Conservation (phyloP, 495 filamentous ascomycete species). For the Penicillium dipodomyicola region DNA sequence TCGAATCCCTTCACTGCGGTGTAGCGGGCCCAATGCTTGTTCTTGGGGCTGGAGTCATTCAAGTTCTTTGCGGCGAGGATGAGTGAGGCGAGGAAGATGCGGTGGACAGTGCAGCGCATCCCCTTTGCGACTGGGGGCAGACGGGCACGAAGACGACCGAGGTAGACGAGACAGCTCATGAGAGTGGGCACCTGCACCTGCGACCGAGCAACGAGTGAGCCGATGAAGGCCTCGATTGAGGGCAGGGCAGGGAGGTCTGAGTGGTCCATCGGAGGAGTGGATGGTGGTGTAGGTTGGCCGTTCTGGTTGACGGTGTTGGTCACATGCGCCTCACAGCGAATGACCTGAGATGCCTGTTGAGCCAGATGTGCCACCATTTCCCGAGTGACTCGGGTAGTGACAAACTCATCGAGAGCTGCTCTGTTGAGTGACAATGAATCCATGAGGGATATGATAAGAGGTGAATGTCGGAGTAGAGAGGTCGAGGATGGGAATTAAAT, state of each 20-base stretch:
- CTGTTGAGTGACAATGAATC: conserved; percentile 58
- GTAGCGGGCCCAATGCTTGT: conserved; percentile 99
- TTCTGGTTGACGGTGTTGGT: conserved; percentile 48
- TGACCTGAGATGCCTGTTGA: conserved; percentile 77
- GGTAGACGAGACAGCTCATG: conserved; percentile 94
- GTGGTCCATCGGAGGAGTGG: conserved; percentile 60
- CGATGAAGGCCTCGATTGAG: conserved; percentile 85
- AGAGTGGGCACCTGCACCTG: conserved; percentile 96
- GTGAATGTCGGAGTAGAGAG: neutral
- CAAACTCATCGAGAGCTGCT: conserved; percentile 84
- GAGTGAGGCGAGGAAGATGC: conserved; percentile 77
- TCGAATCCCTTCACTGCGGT: conserved; percentile 71
- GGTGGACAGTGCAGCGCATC: conserved; percentile 93
- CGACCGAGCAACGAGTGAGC: conserved; percentile 81
- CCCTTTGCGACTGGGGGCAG: conserved; percentile 95
- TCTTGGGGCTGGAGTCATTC: conserved; percentile 94
- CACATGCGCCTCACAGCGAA: conserved; percentile 74
- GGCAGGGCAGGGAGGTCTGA: conserved; percentile 57
- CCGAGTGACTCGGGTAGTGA: conserved; percentile 73
- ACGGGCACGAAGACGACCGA: conserved; percentile 74
- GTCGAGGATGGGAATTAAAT: conserved; percentile 8
- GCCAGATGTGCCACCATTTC: conserved; percentile 88
- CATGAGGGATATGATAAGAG: conserved; percentile 26
- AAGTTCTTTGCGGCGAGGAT: conserved; percentile 78
- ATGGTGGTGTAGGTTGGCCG: conserved; percentile 65